These are phyloP conservation scores for Populus ilicifolia DNA, from an alignment of 345 rosid species.

Conservation along the genomic window DNA sequence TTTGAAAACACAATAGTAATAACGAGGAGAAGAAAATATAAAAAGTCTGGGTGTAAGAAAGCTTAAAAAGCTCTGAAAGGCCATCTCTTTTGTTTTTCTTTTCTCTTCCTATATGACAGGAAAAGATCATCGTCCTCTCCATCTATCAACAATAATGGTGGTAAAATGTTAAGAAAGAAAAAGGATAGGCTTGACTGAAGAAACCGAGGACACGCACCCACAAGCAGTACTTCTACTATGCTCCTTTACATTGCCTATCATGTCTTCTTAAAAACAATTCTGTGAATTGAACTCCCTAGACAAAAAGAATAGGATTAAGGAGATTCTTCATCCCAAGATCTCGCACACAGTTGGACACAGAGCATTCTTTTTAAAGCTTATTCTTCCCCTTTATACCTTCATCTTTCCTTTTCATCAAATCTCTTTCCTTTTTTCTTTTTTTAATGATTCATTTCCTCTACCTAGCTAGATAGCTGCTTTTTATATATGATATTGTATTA, in stretches of 20 bases:
- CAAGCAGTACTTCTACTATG: constrained; percentile 16
- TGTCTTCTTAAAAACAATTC: not conserved
- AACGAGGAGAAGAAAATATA: not conserved
- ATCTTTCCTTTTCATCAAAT: constrained; percentile 28
- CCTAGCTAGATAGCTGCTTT: not conserved
- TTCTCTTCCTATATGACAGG: not conserved
- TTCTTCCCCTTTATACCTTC: not conserved
- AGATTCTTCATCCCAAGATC: constrained; percentile 61
- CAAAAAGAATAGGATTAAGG: constrained; percentile 53
- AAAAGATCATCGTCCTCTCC: not conserved
- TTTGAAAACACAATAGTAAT: no score
- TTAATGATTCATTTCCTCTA: not conserved
- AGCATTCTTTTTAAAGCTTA: constrained; percentile 22
- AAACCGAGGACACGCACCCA: constrained; percentile 29
- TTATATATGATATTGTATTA: constrained; percentile 8
- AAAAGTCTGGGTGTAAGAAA: not conserved
- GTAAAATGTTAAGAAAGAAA: constrained; percentile 2
- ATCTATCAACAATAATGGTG: not conserved
- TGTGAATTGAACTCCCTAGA: constrained; percentile 38
- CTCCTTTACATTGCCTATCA: not conserved
- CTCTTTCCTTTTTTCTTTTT: not conserved
- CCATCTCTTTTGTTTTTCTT: not conserved
- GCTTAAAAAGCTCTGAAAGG: not conserved
- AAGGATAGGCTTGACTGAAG: constrained; percentile 43
- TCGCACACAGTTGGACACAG: constrained; percentile 44